A percentile compares a stretch with the other conserved stretches of the same genome.
Conservation (phyloP, 192 early-diverging fungal genomes). For the Diversispora epigaea region DNA sequence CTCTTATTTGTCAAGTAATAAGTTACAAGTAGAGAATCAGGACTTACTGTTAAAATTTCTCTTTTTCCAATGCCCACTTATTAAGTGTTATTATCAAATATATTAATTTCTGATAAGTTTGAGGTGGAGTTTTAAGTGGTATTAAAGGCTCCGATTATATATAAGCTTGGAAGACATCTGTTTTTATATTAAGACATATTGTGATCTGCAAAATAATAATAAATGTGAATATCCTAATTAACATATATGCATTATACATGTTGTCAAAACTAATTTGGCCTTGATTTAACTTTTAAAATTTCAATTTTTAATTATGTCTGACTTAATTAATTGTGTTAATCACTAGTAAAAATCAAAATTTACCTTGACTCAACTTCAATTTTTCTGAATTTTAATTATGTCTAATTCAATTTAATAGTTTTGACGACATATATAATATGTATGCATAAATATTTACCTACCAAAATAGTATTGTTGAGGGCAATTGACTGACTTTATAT, state of each 20-base stretch:
- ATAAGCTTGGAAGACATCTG: conserved; percentile 1
- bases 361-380: no score
- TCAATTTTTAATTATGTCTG: no score
- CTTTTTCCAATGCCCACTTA: conserved; percentile 1
- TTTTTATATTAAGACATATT: conserved; percentile 15
- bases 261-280: no score
- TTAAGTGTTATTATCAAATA: conserved; percentile 8
- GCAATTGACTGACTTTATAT: not conserved
- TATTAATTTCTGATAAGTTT: conserved; percentile 2
- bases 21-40: not conserved
- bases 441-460: not conserved
- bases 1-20: not conserved
- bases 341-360: no score
- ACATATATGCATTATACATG: no score
- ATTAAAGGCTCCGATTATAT: not conserved
- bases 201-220: not conserved
- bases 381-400: no score
- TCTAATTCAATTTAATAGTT: no score
- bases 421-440: no score
- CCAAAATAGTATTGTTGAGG: conserved; percentile 1
- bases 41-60: conserved; percentile 6
- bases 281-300: no score
- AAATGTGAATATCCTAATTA: conserved; percentile 5
- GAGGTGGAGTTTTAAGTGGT: not conserved
- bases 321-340: no score